Conservation (phyloP, 768 basidiomycete genomes). For the Cyathus striatus region DNA sequence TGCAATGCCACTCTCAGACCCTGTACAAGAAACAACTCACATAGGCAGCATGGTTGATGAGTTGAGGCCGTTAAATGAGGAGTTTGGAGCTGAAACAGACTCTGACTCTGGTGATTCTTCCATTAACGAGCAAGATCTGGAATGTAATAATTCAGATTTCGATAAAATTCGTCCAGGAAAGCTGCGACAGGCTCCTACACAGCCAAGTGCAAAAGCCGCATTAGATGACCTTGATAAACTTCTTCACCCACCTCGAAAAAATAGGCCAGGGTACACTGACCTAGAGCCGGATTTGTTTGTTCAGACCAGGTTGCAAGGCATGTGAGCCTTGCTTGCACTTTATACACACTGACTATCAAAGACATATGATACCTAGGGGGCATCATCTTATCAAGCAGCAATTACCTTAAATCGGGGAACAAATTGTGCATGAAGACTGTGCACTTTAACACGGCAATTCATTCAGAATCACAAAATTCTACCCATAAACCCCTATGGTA, state of each 20-base stretch:
- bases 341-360: slow-evolving; percentile 10
- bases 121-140: too few species aligned
- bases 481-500: slow-evolving; percentile 20
- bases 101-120: too few species aligned
- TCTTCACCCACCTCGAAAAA: neutral
- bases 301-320: slow-evolving; percentile 10
- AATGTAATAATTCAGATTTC: too few species aligned
- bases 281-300: slow-evolving; percentile 11
- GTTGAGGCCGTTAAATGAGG: too few species aligned
- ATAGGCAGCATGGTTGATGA: too few species aligned
- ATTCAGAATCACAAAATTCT: slow-evolving; percentile 12
- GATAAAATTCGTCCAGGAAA: too few species aligned
- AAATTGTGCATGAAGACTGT: slow-evolving; percentile 11
- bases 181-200: too few species aligned
- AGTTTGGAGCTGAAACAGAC: too few species aligned
- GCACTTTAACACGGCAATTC: slow-evolving; percentile 9
- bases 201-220: too few species aligned
- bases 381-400: slow-evolving; percentile 14
- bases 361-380: slow-evolving; percentile 14
- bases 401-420: slow-evolving; percentile 8
- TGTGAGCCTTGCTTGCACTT: slow-evolving; percentile 11
- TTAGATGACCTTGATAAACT: slow-evolving; percentile 1
- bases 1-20: too few species aligned
- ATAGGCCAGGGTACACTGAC: slow-evolving; percentile 10
- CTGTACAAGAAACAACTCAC: too few species aligned